phyloP scores from a whole-genome alignment of 2,329 filamentous ascomycete genomes.

The Calycina herbarum region DNA sequence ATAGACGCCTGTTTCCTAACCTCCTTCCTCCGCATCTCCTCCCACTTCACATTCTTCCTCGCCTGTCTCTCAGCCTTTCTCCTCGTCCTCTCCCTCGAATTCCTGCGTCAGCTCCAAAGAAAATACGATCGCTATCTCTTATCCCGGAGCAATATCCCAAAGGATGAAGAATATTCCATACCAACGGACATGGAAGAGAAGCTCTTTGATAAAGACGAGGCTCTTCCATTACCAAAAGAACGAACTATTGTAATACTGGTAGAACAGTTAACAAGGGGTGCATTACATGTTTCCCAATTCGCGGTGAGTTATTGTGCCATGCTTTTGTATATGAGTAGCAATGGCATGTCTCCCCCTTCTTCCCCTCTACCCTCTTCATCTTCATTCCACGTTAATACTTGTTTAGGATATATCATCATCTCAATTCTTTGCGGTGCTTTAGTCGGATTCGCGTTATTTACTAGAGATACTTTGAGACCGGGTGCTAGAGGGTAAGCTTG shows the following conservation, averaged over 20 bases:
- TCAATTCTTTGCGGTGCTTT: slow-evolving; percentile 27
- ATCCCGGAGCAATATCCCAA: slow-evolving; percentile 9
- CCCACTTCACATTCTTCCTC: slow-evolving; percentile 26
- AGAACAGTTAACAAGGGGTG: slow-evolving; percentile 23
- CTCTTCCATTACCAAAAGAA: background rate
- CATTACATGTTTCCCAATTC: slow-evolving; percentile 28
- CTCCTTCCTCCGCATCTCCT: slow-evolving; percentile 25
- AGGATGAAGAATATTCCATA: slow-evolving; percentile 11
- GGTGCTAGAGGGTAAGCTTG: background rate
- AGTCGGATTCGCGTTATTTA: slow-evolving; percentile 28
- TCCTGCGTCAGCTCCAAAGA: slow-evolving; percentile 25
- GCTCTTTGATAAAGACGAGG: slow-evolving; percentile 15
- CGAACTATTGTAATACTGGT: slow-evolving; percentile 12
- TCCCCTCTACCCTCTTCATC: background rate
- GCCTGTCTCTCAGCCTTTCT: slow-evolving; percentile 27
- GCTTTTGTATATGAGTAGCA: slow-evolving; percentile 31
- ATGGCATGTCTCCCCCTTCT: slow-evolving; percentile 20
- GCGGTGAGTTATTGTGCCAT: slow-evolving; percentile 24
- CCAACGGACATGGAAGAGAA: slow-evolving; percentile 26
- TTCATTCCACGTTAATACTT: background rate
- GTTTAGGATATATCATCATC: slow-evolving; percentile 28
- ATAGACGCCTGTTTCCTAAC: slow-evolving; percentile 30
- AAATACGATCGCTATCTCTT: slow-evolving; percentile 25
- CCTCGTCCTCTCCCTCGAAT: slow-evolving; percentile 28
- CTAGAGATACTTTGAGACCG: slow-evolving; percentile 23